Percentiles rank a stretch among this genome's conserved stretches.
Evolutionary conservation across 352 stramenopile species (phyloP).

Genomic region (Pythium phragmitis): DNA sequence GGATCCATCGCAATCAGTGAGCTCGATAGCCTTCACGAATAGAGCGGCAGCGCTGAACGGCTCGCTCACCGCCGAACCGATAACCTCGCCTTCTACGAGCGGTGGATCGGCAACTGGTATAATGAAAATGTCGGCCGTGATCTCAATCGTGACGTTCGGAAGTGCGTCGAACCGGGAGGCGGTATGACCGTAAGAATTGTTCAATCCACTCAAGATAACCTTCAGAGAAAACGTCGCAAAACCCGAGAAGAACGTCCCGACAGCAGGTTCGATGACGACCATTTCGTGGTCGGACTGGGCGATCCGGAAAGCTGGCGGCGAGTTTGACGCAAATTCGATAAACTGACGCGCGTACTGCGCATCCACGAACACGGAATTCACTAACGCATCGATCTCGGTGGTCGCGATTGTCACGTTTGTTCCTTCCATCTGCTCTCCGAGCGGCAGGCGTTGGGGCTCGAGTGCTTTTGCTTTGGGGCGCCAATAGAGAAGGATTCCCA

Average conservation of each 20-base stretch:
- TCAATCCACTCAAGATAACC: constrained; percentile 25
- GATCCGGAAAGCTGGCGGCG: constrained; percentile 23
- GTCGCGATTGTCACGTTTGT: constrained; percentile 2
- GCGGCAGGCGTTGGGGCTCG: constrained; percentile 4
- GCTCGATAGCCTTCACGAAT: constrained; percentile 1
- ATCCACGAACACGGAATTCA: constrained; percentile 14
- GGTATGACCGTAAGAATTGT: background rate
- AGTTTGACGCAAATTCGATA: constrained; percentile 27
- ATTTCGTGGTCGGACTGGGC: background rate
- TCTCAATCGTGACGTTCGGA: constrained; percentile 18
- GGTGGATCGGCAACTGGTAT: constrained; percentile 18
- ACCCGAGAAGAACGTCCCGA: constrained; percentile 27
- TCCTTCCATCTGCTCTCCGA: constrained; percentile 14
- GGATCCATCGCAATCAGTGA: constrained; percentile 15
- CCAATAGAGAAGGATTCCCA: constrained; percentile 18
- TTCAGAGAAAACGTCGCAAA: constrained; percentile 27
- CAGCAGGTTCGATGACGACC: background rate
- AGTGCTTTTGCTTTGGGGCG: constrained; percentile 19
- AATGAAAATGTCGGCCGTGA: constrained; percentile 18
- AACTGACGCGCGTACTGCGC: constrained; percentile 16
- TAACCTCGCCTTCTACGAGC: background rate
- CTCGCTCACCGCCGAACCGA: background rate
- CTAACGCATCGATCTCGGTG: constrained; percentile 1
- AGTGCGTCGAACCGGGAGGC: constrained; percentile 12
- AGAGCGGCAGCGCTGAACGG: background rate